Evolutionary conservation across 2,329 filamentous ascomycete species (phyloP), one percentile per base, ranked within the genome.

Genomic region (Alternaria metachromatica): DNA sequence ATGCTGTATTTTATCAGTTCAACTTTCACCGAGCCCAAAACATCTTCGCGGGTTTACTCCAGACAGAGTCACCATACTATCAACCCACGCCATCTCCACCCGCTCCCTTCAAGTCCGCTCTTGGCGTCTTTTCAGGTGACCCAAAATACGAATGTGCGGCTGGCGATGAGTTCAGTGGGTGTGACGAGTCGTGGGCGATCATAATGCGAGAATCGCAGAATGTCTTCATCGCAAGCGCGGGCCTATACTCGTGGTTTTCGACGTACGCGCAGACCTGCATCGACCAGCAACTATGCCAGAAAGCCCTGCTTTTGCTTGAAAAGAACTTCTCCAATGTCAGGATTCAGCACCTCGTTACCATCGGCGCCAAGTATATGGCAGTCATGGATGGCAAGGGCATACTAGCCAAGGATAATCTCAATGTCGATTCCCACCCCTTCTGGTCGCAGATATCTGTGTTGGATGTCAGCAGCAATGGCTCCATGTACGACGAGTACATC

Each of bases 41-140:
- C 76, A 86, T 96, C 65, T 96, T 90, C 82, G 89, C 95, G 84
- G 89, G 87, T 6, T 81, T 92, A 48, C 92, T 96, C 72, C 94
- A 97, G 83, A 92, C 91, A 6, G 94, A 97, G 82, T 96, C 93
- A 6, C 91, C 93, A n/a, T 87, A 88, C 84, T 62, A 50, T 10
- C 46, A 57, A 18, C 45, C 30, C 8, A 37, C 26, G 8, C 53
- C 61, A n/a, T 5, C 23, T n/a, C 45, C 23, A 49, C 45, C 45
- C 20, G 23, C 23, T 15, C 45, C 45, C 4, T 49, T 49, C 12
- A 49, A 9, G 3, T 49, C 45, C 21, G 45, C 20, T 3, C 15
- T 49, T 25, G 20, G 45, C 2, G 12, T 49, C 1, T 49, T 49
- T 4, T 3, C 45, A 3, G 45, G 45, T 2, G 20, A 49, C 25